These are phyloP conservation scores for Cryptococcus hybrid DNA, from an alignment of 1,284 basidiomycete genomes.

Conservation along the genomic window DNA sequence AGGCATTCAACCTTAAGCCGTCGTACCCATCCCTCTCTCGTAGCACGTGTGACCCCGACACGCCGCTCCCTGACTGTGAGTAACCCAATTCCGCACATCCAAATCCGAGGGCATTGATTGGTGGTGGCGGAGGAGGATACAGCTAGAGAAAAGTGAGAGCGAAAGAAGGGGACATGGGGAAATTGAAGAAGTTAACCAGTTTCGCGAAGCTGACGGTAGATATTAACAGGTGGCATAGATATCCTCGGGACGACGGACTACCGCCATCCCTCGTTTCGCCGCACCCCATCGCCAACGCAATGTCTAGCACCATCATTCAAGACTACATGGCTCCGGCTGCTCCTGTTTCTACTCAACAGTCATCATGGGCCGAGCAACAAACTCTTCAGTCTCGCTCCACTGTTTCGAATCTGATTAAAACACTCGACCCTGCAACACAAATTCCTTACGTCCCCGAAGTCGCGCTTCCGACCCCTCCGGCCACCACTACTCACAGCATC, in stretches of 20 bases:
- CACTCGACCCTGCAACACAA: slow-evolving; percentile 31
- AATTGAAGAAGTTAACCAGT: not conserved
- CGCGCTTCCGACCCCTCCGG: slow-evolving; percentile 26
- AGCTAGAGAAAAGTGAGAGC: not conserved
- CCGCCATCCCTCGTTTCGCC: slow-evolving; percentile 11
- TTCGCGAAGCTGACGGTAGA: too few species aligned
- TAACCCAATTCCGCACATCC: not conserved
- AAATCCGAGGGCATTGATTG: not conserved
- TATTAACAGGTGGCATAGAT: slow-evolving; percentile 24
- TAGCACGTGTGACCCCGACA: slow-evolving; percentile 29
- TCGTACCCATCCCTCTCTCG: slow-evolving; percentile 34
- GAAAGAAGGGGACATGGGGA: not conserved
- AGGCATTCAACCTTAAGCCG: slow-evolving; percentile 17
- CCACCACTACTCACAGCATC: slow-evolving; percentile 10
- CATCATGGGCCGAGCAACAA: slow-evolving; percentile 9
- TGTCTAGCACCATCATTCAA: slow-evolving; percentile 19
- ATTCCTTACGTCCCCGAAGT: slow-evolving; percentile 28
- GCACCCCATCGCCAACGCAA: slow-evolving; percentile 4
- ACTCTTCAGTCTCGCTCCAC: slow-evolving; percentile 2
- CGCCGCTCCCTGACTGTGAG: slow-evolving; percentile 39
- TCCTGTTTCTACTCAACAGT: slow-evolving; percentile 4
- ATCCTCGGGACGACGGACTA: slow-evolving; percentile 34
- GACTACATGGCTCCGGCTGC: slow-evolving; percentile 13
- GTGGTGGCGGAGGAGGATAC: not conserved
- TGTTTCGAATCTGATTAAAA: slow-evolving; percentile 30